Percentiles rank a stretch among this genome's conserved stretches.
Conservation (phyloP, 441 rosid species). For the Gossypium armourianum region DNA sequence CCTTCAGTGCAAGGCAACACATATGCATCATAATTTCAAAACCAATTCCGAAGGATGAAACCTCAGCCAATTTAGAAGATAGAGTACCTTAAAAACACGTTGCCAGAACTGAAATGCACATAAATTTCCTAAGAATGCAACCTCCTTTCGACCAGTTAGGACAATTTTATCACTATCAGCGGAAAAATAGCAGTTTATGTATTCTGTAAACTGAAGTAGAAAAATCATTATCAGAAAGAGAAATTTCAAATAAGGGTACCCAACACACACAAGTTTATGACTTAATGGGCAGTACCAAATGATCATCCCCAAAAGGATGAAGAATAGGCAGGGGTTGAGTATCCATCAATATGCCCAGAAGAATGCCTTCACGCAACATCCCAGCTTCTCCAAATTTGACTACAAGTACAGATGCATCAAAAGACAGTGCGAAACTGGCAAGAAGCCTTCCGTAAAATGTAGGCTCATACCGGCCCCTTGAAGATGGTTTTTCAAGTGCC, state of each 20-base stretch:
- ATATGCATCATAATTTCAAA: slow-evolving; percentile 20
- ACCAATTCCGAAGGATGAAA: not conserved
- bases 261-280: slow-evolving; percentile 15
- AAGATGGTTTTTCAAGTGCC: slow-evolving; percentile 44
- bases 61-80: slow-evolving; percentile 13
- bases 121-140: slow-evolving; percentile 51
- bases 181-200: slow-evolving; percentile 36
- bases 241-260: slow-evolving; percentile 13
- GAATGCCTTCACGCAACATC: slow-evolving; percentile 75
- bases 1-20: slow-evolving; percentile 36
- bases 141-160: slow-evolving; percentile 53
- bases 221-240: slow-evolving; percentile 14
- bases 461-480: slow-evolving; percentile 70
- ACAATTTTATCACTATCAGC: slow-evolving; percentile 34
- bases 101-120: slow-evolving; percentile 87
- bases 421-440: slow-evolving; percentile 69
- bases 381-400: slow-evolving; percentile 76
- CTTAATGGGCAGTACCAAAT: slow-evolving; percentile 41
- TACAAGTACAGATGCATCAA: slow-evolving; percentile 67
- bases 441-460: slow-evolving; percentile 79
- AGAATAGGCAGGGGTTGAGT: slow-evolving; percentile 63
- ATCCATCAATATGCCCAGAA: slow-evolving; percentile 76
- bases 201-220: slow-evolving; percentile 50
- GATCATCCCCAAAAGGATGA: slow-evolving; percentile 73
- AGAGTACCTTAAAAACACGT: slow-evolving; percentile 54